These are phyloP conservation scores for Trypanosoma lewisi DNA, from an alignment of 208 protist genomes.

Conservation along the genomic window DNA sequence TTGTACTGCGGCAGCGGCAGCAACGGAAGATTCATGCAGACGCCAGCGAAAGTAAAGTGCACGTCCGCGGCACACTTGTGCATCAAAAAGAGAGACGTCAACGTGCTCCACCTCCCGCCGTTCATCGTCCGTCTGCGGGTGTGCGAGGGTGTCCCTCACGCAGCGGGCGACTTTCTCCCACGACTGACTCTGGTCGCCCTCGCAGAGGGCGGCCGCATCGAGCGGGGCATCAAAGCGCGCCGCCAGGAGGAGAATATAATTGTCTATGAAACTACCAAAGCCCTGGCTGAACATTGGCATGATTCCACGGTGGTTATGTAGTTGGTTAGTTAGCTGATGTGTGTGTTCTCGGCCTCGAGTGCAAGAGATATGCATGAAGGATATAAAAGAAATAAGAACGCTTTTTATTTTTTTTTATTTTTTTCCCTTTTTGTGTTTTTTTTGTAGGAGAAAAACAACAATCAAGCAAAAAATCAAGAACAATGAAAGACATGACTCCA, in stretches of 20 bases:
- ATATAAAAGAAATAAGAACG: background rate
- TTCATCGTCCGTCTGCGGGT: conserved; percentile 56
- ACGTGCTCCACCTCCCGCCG: conserved; percentile 42
- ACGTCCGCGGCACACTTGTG: conserved; percentile 55
- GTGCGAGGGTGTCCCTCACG: conserved; percentile 49
- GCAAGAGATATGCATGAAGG: background rate
- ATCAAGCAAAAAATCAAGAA: conserved; percentile 20
- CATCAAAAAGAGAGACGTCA: conserved; percentile 53
- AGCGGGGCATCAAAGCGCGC: conserved; percentile 69
- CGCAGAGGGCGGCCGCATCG: conserved; percentile 13
- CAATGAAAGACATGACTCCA: conserved; percentile 22
- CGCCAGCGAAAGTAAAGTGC: conserved; percentile 68
- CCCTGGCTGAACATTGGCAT: conserved; percentile 23
- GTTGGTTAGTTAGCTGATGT: no score
- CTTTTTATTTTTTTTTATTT: background rate
- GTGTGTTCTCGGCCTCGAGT: background rate
- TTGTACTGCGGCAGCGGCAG: background rate
- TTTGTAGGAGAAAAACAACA: background rate
- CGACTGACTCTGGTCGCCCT: background rate
- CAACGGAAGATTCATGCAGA: conserved; percentile 10
- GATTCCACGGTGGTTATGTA: background rate
- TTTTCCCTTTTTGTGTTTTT: conserved; percentile 3
- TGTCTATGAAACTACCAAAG: conserved; percentile 77
- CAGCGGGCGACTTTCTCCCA: conserved; percentile 65
- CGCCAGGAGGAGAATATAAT: conserved; percentile 83